Base-by-base conservation (phyloP, 805 yeast genomes). In the Spathaspora passalidarum region DNA sequence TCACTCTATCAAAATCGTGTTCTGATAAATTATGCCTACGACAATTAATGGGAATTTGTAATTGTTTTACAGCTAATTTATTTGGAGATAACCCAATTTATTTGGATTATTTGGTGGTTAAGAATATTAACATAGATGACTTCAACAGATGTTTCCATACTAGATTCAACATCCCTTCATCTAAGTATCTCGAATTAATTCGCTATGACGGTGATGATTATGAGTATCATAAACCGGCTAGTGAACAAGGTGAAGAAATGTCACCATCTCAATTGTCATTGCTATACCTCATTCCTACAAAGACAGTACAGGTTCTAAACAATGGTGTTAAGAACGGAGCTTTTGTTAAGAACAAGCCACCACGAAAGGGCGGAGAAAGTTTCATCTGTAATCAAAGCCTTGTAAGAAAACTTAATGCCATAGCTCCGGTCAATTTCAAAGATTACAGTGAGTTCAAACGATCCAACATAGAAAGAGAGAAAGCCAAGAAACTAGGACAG, bases 1-100 rank as follows among this genome's bases (percentile, higher is more conserved):
- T 81, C 3, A 78, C 96, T 0, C 62, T 77, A 41, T 86, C 95
- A 23, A 92, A 90, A 61, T 88, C 96, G 1, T 92, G 98, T 60
- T 81, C 95, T 1, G 98, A 92, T 61, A 92, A 92, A 56, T 61
- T 92, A 20, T 74, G 87, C 37, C 43, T 84, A 41, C 75, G 75
- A 48, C 97, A 88, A 59, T 63, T 68, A 29, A 68, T 71, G 0
- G 85, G 89, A 0, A 41, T 84, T 2, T 59, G 78, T 36, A 83
- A 76, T 53, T 57, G 78, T 3, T 42, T 76, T 6, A 74, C 78
- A 2, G 67, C 72, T 32, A 56, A 53, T 5, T 40, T 60, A 11
- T 53, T 60, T n/a, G 61, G 69, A 0, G 56, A 59, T 0, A 69
- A 70, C 4, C 16, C 19, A 18, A 56, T 68, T 11, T 76, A 50